Evolutionary conservation across 208 protist genomes (phyloP).

Genomic region (Leishmania tropica): DNA sequence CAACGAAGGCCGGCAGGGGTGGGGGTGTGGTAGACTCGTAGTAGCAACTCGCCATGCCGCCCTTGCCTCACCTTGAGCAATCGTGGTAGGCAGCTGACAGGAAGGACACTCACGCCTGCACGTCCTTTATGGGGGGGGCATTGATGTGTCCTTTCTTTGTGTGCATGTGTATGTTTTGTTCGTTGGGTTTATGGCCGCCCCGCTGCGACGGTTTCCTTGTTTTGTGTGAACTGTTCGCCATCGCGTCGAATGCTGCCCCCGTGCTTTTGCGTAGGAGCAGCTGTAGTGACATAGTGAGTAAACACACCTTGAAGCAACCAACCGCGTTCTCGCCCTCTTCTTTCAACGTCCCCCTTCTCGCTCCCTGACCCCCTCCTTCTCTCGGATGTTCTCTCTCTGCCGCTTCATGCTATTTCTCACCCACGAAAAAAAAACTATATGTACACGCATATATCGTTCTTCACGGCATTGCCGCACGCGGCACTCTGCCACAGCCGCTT

Average conservation of each 20-base stretch:
- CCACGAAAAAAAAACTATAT: too few species aligned
- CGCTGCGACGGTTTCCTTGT: conserved; percentile 10
- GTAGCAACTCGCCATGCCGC: not conserved
- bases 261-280: not conserved
- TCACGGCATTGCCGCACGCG: not conserved
- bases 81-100: not conserved
- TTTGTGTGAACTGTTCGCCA: conserved; percentile 5
- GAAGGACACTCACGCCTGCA: not conserved
- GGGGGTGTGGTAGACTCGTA: not conserved
- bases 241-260: not conserved
- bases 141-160: not conserved
- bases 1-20: not conserved
- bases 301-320: not conserved
- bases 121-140: not conserved
- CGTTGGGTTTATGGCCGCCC: too few species aligned
- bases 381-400: not conserved
- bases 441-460: not conserved
- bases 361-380: not conserved
- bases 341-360: not conserved
- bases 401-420: not conserved
- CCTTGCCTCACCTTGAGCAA: not conserved
- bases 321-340: not conserved
- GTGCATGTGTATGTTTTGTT: not conserved
- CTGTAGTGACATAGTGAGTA: not conserved
- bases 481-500: not conserved